Percentiles rank a stretch among this genome's conserved stretches.
These are phyloP conservation scores for Claviceps paspali DNA, from an alignment of 2,329 filamentous ascomycete genomes.

Conservation along the genomic window DNA sequence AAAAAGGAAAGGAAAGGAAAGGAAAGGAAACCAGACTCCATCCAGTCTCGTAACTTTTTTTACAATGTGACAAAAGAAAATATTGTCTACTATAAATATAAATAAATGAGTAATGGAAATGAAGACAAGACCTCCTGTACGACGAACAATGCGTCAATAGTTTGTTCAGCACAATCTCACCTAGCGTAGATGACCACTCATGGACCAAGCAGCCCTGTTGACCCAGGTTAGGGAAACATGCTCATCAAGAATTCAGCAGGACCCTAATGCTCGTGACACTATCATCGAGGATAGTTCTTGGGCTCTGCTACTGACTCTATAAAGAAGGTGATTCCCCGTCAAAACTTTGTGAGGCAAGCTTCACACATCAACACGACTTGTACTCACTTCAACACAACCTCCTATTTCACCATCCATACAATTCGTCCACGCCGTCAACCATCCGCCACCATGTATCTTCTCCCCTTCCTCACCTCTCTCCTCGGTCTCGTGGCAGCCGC, in stretches of 20 bases:
- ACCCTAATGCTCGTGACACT: not conserved
- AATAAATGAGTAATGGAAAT: no score
- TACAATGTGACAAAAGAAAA: no score
- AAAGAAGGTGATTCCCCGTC: not conserved
- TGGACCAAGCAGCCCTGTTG: not conserved
- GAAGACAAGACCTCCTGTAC: not conserved
- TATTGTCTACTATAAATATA: no score
- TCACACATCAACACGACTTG: no score
- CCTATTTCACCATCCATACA: no score
- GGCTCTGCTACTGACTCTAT: not conserved
- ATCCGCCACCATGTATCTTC: conserved; percentile 5
- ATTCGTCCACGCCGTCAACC: no score
- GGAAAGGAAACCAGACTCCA: no score
- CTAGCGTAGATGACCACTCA: not conserved
- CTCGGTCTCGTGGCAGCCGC: conserved; percentile 5
- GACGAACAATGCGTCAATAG: not conserved
- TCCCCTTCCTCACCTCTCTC: not conserved
- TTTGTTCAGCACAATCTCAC: not conserved
- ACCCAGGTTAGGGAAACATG: not conserved
- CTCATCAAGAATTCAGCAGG: not conserved
- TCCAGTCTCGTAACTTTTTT: no score
- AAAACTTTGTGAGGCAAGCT: no score
- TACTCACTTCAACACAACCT: no score
- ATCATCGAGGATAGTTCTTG: no score
- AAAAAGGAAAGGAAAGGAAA: no score